Evolutionary conservation across 257 asterid genomes (phyloP).

Genomic region (Lycium ferocissimum): DNA sequence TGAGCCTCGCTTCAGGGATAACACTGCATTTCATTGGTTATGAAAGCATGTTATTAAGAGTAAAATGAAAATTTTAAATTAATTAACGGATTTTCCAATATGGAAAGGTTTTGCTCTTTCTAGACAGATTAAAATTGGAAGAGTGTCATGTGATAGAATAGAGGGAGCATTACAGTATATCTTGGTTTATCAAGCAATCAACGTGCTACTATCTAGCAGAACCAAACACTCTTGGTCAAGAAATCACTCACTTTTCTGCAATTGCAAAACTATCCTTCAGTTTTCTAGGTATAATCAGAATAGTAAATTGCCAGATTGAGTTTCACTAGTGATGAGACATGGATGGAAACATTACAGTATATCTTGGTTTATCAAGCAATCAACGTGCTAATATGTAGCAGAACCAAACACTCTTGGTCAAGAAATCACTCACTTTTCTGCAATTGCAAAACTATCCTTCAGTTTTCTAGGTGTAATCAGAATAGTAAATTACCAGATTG

Average conservation of each 20-base stretch:
- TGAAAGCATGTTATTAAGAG: no score
- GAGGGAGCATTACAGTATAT: not conserved
- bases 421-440: not conserved
- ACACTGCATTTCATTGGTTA: no score
- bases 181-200: not conserved
- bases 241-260: not conserved
- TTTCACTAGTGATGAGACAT: not conserved
- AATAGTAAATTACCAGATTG: not conserved
- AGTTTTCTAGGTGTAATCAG: conserved; percentile 13
- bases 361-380: not conserved
- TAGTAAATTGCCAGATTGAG: not conserved
- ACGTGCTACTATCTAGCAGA: not conserved
- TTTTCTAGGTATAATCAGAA: conserved; percentile 4
- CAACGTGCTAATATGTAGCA: not conserved
- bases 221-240: not conserved
- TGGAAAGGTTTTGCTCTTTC: not conserved
- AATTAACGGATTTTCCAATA: not conserved
- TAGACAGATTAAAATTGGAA: not conserved
- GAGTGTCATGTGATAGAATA: not conserved
- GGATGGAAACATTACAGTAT: not conserved
- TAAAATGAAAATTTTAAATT: not conserved
- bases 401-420: not conserved
- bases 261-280: not conserved
- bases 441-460: not conserved
- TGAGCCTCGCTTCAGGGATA: no score